Conservation (phyloP, 2,329 filamentous ascomycete species). For the Bisporella sp. region DNA sequence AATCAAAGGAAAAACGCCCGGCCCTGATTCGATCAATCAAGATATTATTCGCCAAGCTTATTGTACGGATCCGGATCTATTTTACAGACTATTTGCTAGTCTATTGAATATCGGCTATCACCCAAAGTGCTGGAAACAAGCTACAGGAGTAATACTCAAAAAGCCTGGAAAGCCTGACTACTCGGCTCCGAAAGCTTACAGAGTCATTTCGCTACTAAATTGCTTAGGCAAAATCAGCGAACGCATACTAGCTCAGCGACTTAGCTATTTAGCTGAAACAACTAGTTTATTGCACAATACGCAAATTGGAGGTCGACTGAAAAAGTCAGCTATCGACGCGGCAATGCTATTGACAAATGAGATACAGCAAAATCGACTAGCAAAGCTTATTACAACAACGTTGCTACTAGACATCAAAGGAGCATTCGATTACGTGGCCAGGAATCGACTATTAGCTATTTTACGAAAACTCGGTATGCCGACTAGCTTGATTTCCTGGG, state of each 20-base stretch:
- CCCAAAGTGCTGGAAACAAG: not conserved
- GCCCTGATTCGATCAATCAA: not conserved
- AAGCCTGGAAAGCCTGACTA: not conserved
- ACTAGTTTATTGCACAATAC: slow-evolving; percentile 1
- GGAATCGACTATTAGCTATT: slow-evolving; percentile 2
- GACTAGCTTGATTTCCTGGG: not conserved
- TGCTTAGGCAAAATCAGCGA: not conserved
- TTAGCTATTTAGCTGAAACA: slow-evolving; percentile 4
- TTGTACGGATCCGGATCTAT: not conserved
- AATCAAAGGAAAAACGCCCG: not conserved
- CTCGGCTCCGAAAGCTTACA: not conserved
- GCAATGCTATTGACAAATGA: not conserved
- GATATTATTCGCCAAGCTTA: not conserved
- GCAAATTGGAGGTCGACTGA: not conserved
- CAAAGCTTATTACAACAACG: not conserved
- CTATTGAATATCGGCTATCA: not conserved
- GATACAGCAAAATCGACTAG: not conserved
- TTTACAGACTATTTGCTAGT: not conserved
- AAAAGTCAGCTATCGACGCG: slow-evolving; percentile 5
- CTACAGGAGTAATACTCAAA: slow-evolving; percentile 1
- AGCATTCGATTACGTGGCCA: slow-evolving; percentile 1
- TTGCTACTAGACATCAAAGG: slow-evolving; percentile 5
- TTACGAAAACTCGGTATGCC: not conserved
- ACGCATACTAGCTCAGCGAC: slow-evolving; percentile 1
- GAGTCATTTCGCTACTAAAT: slow-evolving; percentile 1